Base-by-base conservation (phyloP, 441 rosid genomes). In the Pelargonium fulgidum region DNA sequence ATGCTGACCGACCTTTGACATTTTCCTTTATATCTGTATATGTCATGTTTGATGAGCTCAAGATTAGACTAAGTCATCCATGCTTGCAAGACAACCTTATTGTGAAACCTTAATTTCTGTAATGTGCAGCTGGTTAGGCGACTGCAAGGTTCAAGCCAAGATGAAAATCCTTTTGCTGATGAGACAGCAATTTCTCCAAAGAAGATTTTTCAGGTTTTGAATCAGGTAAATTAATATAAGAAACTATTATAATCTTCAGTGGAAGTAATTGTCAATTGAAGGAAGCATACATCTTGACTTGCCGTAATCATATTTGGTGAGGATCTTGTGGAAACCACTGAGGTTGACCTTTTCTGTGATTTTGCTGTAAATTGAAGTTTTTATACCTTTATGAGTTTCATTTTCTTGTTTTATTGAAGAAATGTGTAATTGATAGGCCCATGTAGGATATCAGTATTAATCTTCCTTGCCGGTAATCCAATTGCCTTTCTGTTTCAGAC, bases 131-230 rank as follows among this genome's bases (percentile, higher is more conserved):
- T 94, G 82, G 82, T 85, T 75, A 80, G 93, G 80, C 86, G 80
- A 72, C 76, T 90, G 75, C 94, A 80, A 81, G 90, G 67, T 62
- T 14, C 65, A 36, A 29, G 92, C 63, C 92, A 85, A 73, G 98
- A 92, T 33, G 97, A 92, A 81, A 94, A 94, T 81, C 98, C 99
- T 68, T 94, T 94, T 80, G 99, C 91, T 48, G 93, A 92, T 74
- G 97, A 91, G 58, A 78, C 82, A 61, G 76, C 89, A 54, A 82
- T 89, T 14, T 82, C 97, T 7, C 93, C 96, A 6, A 87, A 89
- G 83, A 90, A 75, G 79, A 83, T 86, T 62, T 89, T 92, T 68
- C 98, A 92, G 90, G 91, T 90, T 75, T 73, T 94, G 77, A 90
- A 76, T 74, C 97, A 94, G 97, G 99, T 82, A 72, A 62, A 1